Conservation (phyloP, 2,329 filamentous ascomycete species). For the Ophiosphaerella narmari region DNA sequence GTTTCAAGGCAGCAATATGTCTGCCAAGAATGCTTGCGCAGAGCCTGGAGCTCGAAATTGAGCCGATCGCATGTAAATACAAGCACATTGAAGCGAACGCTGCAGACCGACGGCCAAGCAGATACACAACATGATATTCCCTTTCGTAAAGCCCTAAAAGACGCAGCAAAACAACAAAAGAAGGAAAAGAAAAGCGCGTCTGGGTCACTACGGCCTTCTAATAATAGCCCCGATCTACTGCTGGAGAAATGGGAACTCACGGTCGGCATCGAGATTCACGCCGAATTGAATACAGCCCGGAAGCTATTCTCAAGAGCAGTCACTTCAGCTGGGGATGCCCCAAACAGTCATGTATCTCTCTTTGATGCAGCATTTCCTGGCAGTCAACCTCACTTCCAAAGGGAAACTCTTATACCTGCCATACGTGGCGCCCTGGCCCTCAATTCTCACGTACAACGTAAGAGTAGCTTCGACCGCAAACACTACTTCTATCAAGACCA, state of each 20-base stretch:
- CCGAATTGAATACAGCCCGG: slow-evolving; percentile 83
- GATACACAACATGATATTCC: slow-evolving; percentile 32
- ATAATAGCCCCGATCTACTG: slow-evolving; percentile 20
- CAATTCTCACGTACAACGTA: slow-evolving; percentile 74
- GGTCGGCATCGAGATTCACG: slow-evolving; percentile 96
- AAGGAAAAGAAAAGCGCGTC: slow-evolving; percentile 19
- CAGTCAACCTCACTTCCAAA: slow-evolving; percentile 83
- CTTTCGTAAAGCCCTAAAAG: slow-evolving; percentile 46
- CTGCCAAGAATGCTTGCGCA: slow-evolving; percentile 35
- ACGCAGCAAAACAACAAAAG: slow-evolving; percentile 42
- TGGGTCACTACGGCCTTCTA: neutral
- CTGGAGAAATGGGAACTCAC: slow-evolving; percentile 82
- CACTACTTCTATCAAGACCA: slow-evolving; percentile 99
- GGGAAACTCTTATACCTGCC: slow-evolving; percentile 83
- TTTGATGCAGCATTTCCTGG: slow-evolving; percentile 92
- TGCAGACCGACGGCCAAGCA: slow-evolving; percentile 30
- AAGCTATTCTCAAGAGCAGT: slow-evolving; percentile 82
- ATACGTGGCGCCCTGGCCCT: slow-evolving; percentile 85
- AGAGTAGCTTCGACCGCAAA: slow-evolving; percentile 90
- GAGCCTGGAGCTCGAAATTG: slow-evolving; percentile 24
- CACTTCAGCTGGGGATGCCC: slow-evolving; percentile 60
- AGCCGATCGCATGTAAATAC: neutral
- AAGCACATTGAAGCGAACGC: slow-evolving; percentile 13
- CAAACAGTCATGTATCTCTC: slow-evolving; percentile 84
- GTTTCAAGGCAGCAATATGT: slow-evolving; percentile 32